Conservation (phyloP, 176 grass and related monocot genomes). For the Carex parvula region DNA sequence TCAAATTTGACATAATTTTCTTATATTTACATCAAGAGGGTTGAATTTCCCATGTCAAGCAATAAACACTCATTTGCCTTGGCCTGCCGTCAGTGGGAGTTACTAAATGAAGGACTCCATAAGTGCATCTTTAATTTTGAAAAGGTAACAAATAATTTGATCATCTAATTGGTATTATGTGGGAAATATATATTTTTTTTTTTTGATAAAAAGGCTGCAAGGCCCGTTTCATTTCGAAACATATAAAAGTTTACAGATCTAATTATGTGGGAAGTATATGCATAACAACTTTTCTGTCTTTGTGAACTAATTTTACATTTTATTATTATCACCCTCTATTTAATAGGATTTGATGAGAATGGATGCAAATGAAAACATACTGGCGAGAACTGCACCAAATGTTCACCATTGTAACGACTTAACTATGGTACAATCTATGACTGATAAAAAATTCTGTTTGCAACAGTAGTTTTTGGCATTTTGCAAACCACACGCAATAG, state of each 20-base stretch:
- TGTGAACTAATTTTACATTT: conserved; percentile 17
- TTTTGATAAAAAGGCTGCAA: no score
- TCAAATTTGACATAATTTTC: conserved; percentile 22
- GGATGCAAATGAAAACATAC: conserved; percentile 73
- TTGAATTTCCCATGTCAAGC: conserved; percentile 94
- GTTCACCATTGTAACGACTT: conserved; percentile 74
- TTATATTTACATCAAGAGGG: conserved; percentile 48
- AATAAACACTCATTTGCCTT: conserved; percentile 72
- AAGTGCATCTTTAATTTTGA: conserved; percentile 71
- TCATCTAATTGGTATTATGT: background rate
- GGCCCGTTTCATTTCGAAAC: no score
- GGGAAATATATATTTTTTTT: no score
- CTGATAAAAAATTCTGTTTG: conserved; percentile 4
- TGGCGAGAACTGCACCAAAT: conserved; percentile 54
- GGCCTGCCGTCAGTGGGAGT: conserved; percentile 77
- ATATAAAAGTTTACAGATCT: no score
- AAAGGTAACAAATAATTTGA: conserved; percentile 43
- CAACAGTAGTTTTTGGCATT: background rate
- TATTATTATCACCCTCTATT: conserved; percentile 27
- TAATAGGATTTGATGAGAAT: conserved; percentile 78
- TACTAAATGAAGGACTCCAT: conserved; percentile 65
- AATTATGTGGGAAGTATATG: background rate
- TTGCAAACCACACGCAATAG: no score
- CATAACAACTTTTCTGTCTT: conserved; percentile 16
- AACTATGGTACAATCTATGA: conserved; percentile 61